Evolutionary conservation across 345 rosid species (phyloP), one percentile per base, ranked within the genome.

Genomic region (Linum trigynum): DNA sequence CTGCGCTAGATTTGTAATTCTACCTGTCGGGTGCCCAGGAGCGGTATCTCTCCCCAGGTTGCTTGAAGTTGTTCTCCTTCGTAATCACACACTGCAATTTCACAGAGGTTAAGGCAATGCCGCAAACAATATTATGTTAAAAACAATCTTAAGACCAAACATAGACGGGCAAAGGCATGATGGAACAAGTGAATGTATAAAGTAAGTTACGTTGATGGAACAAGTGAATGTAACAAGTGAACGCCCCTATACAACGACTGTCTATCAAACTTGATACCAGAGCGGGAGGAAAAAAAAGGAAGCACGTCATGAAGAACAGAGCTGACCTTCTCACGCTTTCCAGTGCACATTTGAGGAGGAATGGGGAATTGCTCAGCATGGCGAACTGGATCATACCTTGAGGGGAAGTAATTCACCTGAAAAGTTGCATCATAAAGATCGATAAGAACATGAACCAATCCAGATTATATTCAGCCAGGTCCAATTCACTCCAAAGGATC

Each of bases 381-480:
- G 55, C 91, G 95, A 72, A 72, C 86, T 3, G 89, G 86, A 75
- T 94, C 87, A 43, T 64, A 82, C 74, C 92, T 88, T 37, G 99
- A 94, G 39, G 99, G 96, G 79, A 94, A 94, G 80, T 94, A 94
- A 76, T 94, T 82, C 42, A 94, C 78, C 99, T 94, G 78, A 64
- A 76, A 66, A 67, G 72, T 23, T 77, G 12, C 39, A 67, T 64
- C 63, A 62, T 23, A 15, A 57, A 39, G 65, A 1, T 15, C n/a
- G 14, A 42, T 68, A 39, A 68, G 65, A 68, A 57, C 57, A 37
- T 11, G 45, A 61, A 64, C 7, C 7, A 61, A 35, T 6, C 40
- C 38, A 69, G 39, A 23, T 1, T 4, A 38, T 16, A 2, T 8
- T 15, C 12, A 65, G 48, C 38, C 3, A 3, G 38, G 66, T 65